Percentiles rank a stretch among this genome's conserved stretches.
Evolutionary conservation across 148 eudicot genomes (phyloP).

Genomic region (Pouteria glomerata): DNA sequence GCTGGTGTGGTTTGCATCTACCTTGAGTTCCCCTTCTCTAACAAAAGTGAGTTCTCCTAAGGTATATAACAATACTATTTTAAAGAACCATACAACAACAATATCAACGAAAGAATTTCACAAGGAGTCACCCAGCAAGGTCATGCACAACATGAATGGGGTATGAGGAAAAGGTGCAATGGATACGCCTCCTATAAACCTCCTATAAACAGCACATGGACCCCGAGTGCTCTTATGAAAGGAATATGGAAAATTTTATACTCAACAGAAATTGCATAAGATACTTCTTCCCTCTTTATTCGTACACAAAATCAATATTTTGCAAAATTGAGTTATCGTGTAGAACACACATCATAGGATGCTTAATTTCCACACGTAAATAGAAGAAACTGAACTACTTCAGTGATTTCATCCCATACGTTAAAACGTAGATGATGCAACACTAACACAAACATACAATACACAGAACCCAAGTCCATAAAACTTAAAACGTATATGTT

Average conservation of each 20-base stretch:
- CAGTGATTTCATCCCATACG: background rate
- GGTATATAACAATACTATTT: too few relatives aligned
- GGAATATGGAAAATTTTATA: background rate
- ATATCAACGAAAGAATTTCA: too few relatives aligned
- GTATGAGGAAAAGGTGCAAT: background rate
- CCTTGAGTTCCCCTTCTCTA: too few relatives aligned
- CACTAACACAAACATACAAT: background rate
- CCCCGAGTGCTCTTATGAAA: too few relatives aligned
- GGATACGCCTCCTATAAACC: background rate
- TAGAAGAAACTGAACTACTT: background rate
- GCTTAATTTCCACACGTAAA: background rate
- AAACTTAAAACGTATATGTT: background rate
- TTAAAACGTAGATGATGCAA: background rate
- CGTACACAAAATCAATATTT: background rate
- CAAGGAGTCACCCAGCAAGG: too few relatives aligned
- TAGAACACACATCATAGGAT: background rate
- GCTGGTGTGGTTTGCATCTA: too few relatives aligned
- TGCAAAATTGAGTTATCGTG: background rate
- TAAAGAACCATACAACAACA: too few relatives aligned
- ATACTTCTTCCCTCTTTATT: background rate
- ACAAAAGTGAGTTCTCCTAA: too few relatives aligned
- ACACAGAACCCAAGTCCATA: background rate
- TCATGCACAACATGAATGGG: background rate
- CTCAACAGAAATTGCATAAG: background rate
- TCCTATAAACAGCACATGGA: background rate